phyloP scores from a whole-genome alignment of 495 filamentous ascomycete genomes.

The Lichenothelia convexa region DNA sequence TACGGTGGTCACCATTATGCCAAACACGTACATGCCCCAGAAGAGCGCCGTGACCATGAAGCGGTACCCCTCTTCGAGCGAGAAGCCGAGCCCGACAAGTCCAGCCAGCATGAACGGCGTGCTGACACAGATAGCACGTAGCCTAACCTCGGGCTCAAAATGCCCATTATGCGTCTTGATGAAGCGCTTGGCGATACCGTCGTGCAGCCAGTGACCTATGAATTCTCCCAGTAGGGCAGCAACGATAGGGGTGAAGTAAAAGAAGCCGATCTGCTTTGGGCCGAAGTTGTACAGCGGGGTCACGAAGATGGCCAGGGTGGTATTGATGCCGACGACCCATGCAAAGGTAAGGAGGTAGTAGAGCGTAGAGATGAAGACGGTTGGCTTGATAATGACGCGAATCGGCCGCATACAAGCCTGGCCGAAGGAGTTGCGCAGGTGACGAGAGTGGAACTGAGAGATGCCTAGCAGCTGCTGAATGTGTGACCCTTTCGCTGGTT shows the following conservation, averaged over 20 bases:
- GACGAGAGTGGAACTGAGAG: constrained; percentile 26
- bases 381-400: constrained; percentile 31
- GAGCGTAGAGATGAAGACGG: constrained; percentile 28
- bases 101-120: constrained; percentile 33
- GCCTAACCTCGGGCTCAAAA: constrained; percentile 41
- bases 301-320: constrained; percentile 38
- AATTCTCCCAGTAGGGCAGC: constrained; percentile 34
- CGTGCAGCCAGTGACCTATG: constrained; percentile 41
- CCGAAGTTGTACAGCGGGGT: constrained; percentile 35
- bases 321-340: constrained; percentile 42
- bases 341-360: constrained; percentile 43
- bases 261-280: constrained; percentile 34
- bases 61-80: constrained; percentile 32
- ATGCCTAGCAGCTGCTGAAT: constrained; percentile 27
- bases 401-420: constrained; percentile 29
- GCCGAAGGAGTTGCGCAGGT: constrained; percentile 24
- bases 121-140: constrained; percentile 30
- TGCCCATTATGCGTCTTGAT: constrained; percentile 30
- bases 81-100: constrained; percentile 36
- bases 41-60: constrained; percentile 36
- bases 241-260: constrained; percentile 42
- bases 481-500: constrained; percentile 24
- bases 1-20: constrained; percentile 47
- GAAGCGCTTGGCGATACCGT: constrained; percentile 30
- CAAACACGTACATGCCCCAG: constrained; percentile 38